These are phyloP conservation scores for Neoarthrinium moseri DNA, from an alignment of 2,329 filamentous ascomycete species.

Conservation along the genomic window DNA sequence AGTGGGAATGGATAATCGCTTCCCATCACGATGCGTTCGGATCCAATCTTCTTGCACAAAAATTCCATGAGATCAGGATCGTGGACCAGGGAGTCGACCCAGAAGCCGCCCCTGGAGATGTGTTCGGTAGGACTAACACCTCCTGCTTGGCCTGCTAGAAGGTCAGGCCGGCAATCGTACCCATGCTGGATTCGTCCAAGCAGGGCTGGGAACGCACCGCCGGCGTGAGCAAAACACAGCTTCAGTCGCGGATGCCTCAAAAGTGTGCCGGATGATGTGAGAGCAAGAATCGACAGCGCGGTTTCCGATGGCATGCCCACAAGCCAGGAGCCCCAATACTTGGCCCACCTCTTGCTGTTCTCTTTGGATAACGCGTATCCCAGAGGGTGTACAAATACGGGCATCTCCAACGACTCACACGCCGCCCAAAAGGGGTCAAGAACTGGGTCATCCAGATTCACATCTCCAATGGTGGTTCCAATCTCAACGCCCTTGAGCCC, in stretches of 20 bases:
- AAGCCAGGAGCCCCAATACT: slow-evolving; percentile 32
- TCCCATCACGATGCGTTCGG: slow-evolving; percentile 28
- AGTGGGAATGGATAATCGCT: slow-evolving; percentile 35
- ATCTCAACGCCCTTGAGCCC: slow-evolving; percentile 32
- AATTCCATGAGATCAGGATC: slow-evolving; percentile 33
- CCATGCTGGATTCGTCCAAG: slow-evolving; percentile 34
- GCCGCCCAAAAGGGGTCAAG: slow-evolving; percentile 30
- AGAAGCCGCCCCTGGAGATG: slow-evolving; percentile 25
- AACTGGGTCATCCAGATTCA: slow-evolving; percentile 27
- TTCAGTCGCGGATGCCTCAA: slow-evolving; percentile 27
- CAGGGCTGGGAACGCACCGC: slow-evolving; percentile 32
- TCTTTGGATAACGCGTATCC: slow-evolving; percentile 32
- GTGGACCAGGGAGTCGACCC: slow-evolving; percentile 33
- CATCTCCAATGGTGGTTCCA: slow-evolving; percentile 28
- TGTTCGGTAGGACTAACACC: slow-evolving; percentile 29
- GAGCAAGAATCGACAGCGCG: slow-evolving; percentile 29
- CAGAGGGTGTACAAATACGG: slow-evolving; percentile 33
- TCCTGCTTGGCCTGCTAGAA: slow-evolving; percentile 27
- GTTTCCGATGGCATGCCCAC: slow-evolving; percentile 36
- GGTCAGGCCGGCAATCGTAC: slow-evolving; percentile 32
- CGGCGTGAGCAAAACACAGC: slow-evolving; percentile 33
- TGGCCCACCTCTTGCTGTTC: slow-evolving; percentile 28
- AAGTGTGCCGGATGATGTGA: slow-evolving; percentile 29
- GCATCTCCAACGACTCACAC: slow-evolving; percentile 29
- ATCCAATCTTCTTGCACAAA: slow-evolving; percentile 29